Evolutionary conservation across 2,329 filamentous ascomycete species (phyloP).

Genomic region (Penicillium sp.): DNA sequence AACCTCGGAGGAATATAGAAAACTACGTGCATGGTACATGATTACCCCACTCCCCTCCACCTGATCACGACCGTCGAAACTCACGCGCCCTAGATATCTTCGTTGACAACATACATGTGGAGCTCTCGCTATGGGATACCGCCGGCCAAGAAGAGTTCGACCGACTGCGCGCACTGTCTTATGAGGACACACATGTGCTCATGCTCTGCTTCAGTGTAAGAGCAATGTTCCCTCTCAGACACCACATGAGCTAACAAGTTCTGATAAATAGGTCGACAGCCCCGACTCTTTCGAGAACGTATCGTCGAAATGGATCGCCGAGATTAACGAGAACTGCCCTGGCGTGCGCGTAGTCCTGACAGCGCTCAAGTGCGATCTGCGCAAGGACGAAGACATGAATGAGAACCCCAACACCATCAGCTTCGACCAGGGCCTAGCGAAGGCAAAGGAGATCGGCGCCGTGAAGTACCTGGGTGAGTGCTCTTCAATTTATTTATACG

Average conservation of each 20-base stretch:
- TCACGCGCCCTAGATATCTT: constrained; percentile 72
- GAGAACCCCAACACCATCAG: constrained; percentile 67
- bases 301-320: constrained; percentile 95
- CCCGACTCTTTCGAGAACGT: constrained; percentile 97
- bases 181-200: constrained; percentile 96
- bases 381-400: constrained; percentile 72
- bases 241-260: not conserved
- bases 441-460: constrained; percentile 86
- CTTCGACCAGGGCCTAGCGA: constrained; percentile 87
- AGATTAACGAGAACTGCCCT: constrained; percentile 97
- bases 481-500: not conserved
- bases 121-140: constrained; percentile 96
- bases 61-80: constrained; percentile 10
- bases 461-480: constrained; percentile 76
- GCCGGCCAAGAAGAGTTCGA: constrained; percentile 99
- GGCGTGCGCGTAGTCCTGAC: constrained; percentile 93
- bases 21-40: constrained; percentile 89
- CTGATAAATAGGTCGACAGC: constrained; percentile 66
- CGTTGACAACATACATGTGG: constrained; percentile 94
- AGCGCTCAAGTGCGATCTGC: constrained; percentile 92
- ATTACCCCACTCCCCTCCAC: constrained; percentile 22
- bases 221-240: not conserved
- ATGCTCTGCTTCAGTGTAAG: constrained; percentile 93
- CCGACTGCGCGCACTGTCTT: constrained; percentile 87
- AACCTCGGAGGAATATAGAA: constrained; percentile 50